phyloP scores from a whole-genome alignment of 441 rosid genomes.

The Monsonia emarginata region DNA sequence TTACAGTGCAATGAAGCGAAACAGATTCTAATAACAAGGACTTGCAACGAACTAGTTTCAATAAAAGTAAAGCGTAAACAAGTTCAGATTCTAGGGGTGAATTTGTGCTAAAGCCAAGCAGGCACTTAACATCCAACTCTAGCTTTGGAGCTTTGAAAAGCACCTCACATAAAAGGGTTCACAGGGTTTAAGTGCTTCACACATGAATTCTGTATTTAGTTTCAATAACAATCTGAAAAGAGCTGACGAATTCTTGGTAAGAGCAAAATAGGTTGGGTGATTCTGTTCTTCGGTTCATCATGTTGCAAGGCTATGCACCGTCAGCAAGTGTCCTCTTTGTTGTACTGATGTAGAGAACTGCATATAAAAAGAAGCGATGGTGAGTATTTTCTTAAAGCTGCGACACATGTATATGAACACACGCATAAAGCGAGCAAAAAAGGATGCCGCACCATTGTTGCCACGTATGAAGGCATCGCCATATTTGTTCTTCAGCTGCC shows the following conservation, averaged over 20 bases:
- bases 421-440: not conserved
- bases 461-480: slow-evolving; percentile 93
- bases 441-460: slow-evolving; percentile 43
- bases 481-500: slow-evolving; percentile 59
- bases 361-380: slow-evolving; percentile 13
- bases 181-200: not conserved
- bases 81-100: no score
- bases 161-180: no score
- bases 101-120: not conserved
- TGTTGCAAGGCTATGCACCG: slow-evolving; percentile 35
- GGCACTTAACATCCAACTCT: not conserved
- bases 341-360: slow-evolving; percentile 74
- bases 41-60: no score
- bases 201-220: not conserved
- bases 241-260: not conserved
- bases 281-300: not conserved
- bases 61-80: no score
- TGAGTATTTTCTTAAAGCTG: not conserved
- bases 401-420: not conserved
- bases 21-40: no score
- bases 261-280: not conserved
- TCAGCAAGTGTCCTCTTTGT: slow-evolving; percentile 38
- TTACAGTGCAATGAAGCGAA: no score
- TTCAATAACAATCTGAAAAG: not conserved
- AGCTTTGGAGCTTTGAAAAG: no score